phyloP scores from a whole-genome alignment of 371 early-diverging fungal species.

The Rhizopus stolonifer region DNA sequence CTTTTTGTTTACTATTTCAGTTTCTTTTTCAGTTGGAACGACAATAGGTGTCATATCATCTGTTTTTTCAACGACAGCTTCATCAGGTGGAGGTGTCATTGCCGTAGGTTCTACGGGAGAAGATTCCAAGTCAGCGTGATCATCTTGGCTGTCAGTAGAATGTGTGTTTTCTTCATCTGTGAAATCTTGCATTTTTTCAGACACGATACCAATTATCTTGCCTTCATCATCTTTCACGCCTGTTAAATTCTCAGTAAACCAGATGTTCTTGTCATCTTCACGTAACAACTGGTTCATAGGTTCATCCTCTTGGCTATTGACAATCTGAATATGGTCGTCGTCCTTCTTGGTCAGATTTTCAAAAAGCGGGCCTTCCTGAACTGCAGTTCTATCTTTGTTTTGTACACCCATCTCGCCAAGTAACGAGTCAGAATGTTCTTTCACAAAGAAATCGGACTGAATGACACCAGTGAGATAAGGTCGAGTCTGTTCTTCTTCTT shows the following conservation, averaged over 20 bases:
- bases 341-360: not conserved
- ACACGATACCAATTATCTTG: not conserved
- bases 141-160: no score
- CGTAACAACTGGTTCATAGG: constrained; percentile 11
- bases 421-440: not conserved
- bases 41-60: no score
- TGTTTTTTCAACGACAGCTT: no score
- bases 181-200: not conserved
- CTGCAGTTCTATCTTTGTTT: not conserved
- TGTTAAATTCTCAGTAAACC: constrained; percentile 6
- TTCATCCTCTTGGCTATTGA: not conserved
- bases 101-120: not conserved
- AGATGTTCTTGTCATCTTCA: constrained; percentile 1
- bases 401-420: not conserved
- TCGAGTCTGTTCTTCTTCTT: constrained; percentile 6
- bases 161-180: constrained; percentile 1
- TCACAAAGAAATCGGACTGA: not conserved
- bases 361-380: not conserved
- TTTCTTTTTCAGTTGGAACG: no score
- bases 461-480: constrained; percentile 20
- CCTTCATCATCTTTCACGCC: constrained; percentile 6
- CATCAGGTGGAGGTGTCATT: not conserved
- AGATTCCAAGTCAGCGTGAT: not conserved
- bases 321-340: not conserved
- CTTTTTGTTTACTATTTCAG: not conserved